Base-by-base conservation (phyloP, 139 green algal species). In the Medakamo hakoo region DNA sequence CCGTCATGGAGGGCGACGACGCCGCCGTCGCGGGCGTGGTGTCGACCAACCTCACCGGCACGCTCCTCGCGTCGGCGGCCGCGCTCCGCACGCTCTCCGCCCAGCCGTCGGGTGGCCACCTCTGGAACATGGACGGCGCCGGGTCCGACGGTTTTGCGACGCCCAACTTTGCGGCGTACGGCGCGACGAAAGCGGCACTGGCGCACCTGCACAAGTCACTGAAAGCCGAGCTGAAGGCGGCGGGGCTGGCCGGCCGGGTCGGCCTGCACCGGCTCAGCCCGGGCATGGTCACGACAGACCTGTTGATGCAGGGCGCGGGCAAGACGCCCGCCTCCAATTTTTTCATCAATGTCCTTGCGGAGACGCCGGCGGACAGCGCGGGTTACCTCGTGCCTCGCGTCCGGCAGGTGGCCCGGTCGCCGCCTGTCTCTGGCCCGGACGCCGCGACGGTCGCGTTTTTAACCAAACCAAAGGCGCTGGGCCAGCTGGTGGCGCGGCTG, bases 51-150 rank as follows among this genome's bases (percentile, higher is more conserved):
- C 70, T 92, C 49, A 70, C 96, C 56, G 91, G 91, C 1, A 79
- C 88, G 22, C 89, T 97, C 85, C 80, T 95, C 24, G 83, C 83
- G 67, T 93, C 81, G 83, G 86, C 90, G 49, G 22, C 32, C 82
- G 90, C 91, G 0, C 91, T 97, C 60, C 67, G 77, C 1, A 58
- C 88, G 30, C 95, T 97, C 88, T 56, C 69, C 30, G 64, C 80
- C n/a, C 90, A 96, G 71, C 29, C 67, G 21, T 68, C 63, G 9
- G 80, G 80, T 3, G 90, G 90, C 14, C 90, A 96, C 65, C 79
- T 97, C 28, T 92, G 94, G 73, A 90, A 92, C 76, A 96, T 96
- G 91, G 89, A 95, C 57, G 88, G 89, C 1, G 88, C 84, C 9
- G 77, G 79, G 9, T 58, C 27, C 4, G 82, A 91, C 63, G 86